Evolutionary conservation across 2,329 filamentous ascomycete genomes (phyloP).

Genomic region (Colletotrichum phormii): DNA sequence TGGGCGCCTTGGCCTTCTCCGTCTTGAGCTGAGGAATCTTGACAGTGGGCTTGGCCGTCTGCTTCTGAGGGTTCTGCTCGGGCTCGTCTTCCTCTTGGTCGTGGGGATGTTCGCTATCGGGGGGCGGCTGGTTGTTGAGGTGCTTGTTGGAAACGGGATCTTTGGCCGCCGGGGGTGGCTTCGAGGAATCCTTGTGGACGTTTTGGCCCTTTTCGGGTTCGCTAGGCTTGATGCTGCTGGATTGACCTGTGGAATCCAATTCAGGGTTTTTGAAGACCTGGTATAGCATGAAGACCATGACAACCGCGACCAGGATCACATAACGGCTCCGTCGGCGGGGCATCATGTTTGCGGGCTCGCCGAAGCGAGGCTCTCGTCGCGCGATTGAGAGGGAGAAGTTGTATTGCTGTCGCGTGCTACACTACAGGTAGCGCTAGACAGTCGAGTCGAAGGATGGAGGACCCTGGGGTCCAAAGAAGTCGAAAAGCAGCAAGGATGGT

Average conservation of each 20-base stretch:
- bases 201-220: constrained; percentile 24
- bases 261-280: constrained; percentile 57
- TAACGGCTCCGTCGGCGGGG: constrained; percentile 72
- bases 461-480: constrained; percentile 16
- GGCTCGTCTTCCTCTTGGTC: constrained; percentile 31
- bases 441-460: constrained; percentile 7
- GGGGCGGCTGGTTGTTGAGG: constrained; percentile 34
- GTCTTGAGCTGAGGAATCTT: constrained; percentile 36
- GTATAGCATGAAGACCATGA: constrained; percentile 67
- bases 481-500: constrained; percentile 12
- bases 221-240: constrained; percentile 27
- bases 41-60: constrained; percentile 33
- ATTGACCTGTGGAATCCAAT: constrained; percentile 43
- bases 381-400: not conserved
- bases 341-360: constrained; percentile 53
- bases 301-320: constrained; percentile 66
- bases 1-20: constrained; percentile 22
- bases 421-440: constrained; percentile 16
- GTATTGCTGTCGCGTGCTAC: constrained; percentile 23
- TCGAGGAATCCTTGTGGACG: constrained; percentile 8
- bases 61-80: constrained; percentile 33
- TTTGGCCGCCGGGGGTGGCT: constrained; percentile 23
- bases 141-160: constrained; percentile 23
- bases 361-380: constrained; percentile 17
- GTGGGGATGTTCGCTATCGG: constrained; percentile 30